Base-by-base conservation (phyloP, 1,284 basidiomycete genomes). In the Athelia sp. region DNA sequence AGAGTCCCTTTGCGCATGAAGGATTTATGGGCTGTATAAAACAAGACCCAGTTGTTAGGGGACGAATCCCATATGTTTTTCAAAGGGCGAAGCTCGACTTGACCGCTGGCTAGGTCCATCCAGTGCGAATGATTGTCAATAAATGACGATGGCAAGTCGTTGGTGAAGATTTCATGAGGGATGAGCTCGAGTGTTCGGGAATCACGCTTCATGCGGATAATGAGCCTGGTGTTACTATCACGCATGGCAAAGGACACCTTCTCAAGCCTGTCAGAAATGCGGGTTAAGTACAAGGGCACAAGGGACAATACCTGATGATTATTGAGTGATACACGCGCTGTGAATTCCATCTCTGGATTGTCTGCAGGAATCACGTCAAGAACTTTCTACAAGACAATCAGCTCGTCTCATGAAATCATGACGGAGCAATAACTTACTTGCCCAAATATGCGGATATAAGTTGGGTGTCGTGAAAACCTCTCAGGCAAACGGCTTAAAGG, bases 81-180 rank as follows among this genome's bases (percentile, higher is more conserved):
- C 15, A 40, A n/a, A 6, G 72, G 70, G 8, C 73, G 69, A 31
- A 76, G 64, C 53, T 73, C 70, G 1, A 77, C 55, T 3, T 56
- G 36, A 0, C 55, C 51, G 0, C 59, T 62, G 1, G 51, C 24
- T 3, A 71, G 43, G 8, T 68, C 53, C 29, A 76, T 51, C 74
- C 74, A 77, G 53, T 75, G 74, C 4, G 55, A 58, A 45, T 67
- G 64, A 10, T 64, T 59, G 1, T 59, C 22, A 1, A 70, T 51
- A 11, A 78, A 56, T 1, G 55, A 47, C 0, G n/a, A 22, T 0
- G 76, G 75, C 1, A 79, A 47, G 53, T 77, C 75, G 0, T 54
- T 54, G 1, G 13, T 18, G 9, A 78, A 54, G 15, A 54, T 52
- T 4, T 50, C 43, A 22, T 56, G 64, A 4, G 71, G 73, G 32